Evolutionary conservation across 768 basidiomycete genomes (phyloP).

Genomic region (Mycena chlorophos): DNA sequence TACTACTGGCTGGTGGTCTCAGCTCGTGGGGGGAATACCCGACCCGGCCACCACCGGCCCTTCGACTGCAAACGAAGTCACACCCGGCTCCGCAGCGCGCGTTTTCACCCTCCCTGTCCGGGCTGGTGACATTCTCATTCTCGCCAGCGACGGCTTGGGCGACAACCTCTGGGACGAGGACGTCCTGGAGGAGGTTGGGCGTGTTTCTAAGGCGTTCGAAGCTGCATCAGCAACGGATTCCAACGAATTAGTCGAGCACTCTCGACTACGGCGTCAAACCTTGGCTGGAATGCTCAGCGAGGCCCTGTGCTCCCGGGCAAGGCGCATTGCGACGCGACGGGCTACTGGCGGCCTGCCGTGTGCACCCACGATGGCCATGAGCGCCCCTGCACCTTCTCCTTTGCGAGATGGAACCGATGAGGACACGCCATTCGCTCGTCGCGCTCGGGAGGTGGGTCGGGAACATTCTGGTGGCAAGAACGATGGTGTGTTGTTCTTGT

Average conservation of each 20-base stretch:
- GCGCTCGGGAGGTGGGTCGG: conserved; percentile 73
- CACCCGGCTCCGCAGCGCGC: conserved; percentile 63
- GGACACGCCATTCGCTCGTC: conserved; percentile 83
- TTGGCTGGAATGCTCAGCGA: conserved; percentile 74
- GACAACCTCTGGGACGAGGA: conserved; percentile 92
- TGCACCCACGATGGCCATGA: background rate
- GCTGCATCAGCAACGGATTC: background rate
- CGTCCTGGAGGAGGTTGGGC: conserved; percentile 74
- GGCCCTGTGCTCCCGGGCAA: conserved; percentile 77
- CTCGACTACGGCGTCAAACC: conserved; percentile 45
- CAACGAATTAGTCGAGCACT: background rate
- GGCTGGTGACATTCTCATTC: conserved; percentile 74
- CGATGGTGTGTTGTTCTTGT: conserved; percentile 55
- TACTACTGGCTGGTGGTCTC: conserved; percentile 1
- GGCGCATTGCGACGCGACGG: conserved; percentile 60
- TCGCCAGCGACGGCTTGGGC: conserved; percentile 78
- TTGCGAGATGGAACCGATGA: conserved; percentile 23
- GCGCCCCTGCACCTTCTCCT: background rate
- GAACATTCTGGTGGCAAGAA: conserved; percentile 79
- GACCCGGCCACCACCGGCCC: background rate
- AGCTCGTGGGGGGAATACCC: background rate
- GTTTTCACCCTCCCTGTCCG: conserved; percentile 68
- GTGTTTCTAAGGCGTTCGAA: conserved; percentile 42
- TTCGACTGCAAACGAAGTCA: conserved; percentile 46
- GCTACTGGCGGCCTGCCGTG: conserved; percentile 7